Evolutionary conservation across 345 rosid genomes (phyloP).

Genomic region (Syzygium aqueum): DNA sequence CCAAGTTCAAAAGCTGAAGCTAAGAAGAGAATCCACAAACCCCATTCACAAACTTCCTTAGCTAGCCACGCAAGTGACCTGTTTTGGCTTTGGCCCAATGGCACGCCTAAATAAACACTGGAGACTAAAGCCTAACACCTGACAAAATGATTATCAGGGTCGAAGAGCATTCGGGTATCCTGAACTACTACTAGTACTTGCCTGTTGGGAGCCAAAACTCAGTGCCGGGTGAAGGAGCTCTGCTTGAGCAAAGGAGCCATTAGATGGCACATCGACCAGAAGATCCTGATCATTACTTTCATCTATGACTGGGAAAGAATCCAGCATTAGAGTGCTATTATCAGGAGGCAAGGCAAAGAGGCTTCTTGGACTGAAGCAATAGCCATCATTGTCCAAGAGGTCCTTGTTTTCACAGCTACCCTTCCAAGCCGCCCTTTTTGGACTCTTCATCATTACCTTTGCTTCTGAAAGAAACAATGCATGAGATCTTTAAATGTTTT

Average conservation of each 20-base stretch:
- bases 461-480: conserved; percentile 28
- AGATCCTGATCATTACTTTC: conserved; percentile 77
- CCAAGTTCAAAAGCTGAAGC: conserved; percentile 15
- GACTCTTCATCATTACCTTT: conserved; percentile 55
- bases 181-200: conserved; percentile 60
- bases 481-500: neutral
- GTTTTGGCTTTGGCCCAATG: conserved; percentile 10
- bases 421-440: conserved; percentile 56
- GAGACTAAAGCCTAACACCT: neutral
- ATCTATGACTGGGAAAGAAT: conserved; percentile 45
- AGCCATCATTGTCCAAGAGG: conserved; percentile 43
- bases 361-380: conserved; percentile 78
- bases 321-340: conserved; percentile 56
- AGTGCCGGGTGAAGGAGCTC: conserved; percentile 64
- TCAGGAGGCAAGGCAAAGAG: conserved; percentile 68
- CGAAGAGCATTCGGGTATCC: conserved; percentile 25
- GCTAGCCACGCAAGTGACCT: neutral
- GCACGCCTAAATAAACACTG: conserved; percentile 13
- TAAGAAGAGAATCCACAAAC: conserved; percentile 27
- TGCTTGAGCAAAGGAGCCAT: conserved; percentile 80
- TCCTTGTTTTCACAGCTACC: conserved; percentile 53
- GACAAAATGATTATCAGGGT: conserved; percentile 17
- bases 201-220: conserved; percentile 37
- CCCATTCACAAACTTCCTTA: conserved; percentile 26
- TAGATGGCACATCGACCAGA: conserved; percentile 76